A percentile compares a stretch with the other conserved stretches of the same genome.
Conservation (phyloP, 306 rosid species). For the Lupinus albus region DNA sequence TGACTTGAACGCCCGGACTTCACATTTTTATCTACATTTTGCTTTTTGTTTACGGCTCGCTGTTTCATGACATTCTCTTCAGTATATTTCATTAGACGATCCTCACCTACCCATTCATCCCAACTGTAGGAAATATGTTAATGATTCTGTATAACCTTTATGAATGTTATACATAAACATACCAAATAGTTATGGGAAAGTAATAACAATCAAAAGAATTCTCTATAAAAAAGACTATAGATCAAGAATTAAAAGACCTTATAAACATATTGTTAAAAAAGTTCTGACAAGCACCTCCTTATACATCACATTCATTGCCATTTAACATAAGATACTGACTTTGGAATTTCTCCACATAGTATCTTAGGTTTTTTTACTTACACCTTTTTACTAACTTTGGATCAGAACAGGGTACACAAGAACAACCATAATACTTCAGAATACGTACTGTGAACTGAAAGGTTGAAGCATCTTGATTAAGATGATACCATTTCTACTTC, state of each 20-base stretch:
- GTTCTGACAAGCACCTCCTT: conserved; percentile 24
- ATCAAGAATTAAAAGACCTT: conserved; percentile 24
- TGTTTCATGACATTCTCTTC: conserved; percentile 77
- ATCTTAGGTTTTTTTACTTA: conserved; percentile 29
- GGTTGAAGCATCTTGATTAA: conserved; percentile 11
- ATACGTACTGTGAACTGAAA: conserved; percentile 12
- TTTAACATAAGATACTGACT: conserved; percentile 34
- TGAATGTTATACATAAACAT: conserved; percentile 31
- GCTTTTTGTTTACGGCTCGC: conserved; percentile 68
- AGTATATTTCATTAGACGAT: conserved; percentile 73
- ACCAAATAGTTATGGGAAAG: conserved; percentile 13
- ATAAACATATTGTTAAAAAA: conserved; percentile 29
- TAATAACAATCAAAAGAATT: conserved; percentile 20
- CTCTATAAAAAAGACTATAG: conserved; percentile 5
- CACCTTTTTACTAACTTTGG: conserved; percentile 1
- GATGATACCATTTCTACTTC: too few relatives aligned
- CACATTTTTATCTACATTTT: conserved; percentile 66
- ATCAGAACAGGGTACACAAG: conserved; percentile 11
- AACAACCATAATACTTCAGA: conserved; percentile 25
- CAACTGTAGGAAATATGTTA: conserved; percentile 92
- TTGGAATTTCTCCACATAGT: background rate
- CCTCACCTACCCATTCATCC: conserved; percentile 95
- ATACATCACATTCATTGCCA: conserved; percentile 32
- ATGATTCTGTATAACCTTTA: conserved; percentile 63
- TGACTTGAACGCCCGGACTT: conserved; percentile 76